phyloP scores from a whole-genome alignment of 208 protist species.

The Leishmania tarentolae region DNA sequence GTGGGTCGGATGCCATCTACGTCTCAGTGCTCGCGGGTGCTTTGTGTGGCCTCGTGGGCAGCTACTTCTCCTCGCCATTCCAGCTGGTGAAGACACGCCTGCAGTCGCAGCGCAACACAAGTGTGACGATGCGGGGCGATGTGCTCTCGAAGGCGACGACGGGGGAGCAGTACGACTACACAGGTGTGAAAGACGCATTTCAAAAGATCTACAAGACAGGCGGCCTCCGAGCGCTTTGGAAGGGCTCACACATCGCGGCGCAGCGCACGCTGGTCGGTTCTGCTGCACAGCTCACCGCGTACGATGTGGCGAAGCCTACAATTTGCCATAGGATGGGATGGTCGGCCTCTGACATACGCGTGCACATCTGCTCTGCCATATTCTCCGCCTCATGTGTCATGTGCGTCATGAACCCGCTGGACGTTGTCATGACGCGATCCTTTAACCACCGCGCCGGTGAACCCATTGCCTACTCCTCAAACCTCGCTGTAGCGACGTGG shows the following conservation, averaged over 20 bases:
- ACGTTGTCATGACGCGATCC: constrained; percentile 70
- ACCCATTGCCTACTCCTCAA: constrained; percentile 32
- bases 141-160: constrained; percentile 28
- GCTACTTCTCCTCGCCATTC: constrained; percentile 57
- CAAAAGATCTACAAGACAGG: constrained; percentile 36
- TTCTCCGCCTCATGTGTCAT: constrained; percentile 37
- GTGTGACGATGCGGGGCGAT: constrained; percentile 22
- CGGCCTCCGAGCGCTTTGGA: constrained; percentile 57
- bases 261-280: constrained; percentile 56
- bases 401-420: constrained; percentile 55
- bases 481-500: constrained; percentile 34
- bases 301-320: constrained; percentile 48
- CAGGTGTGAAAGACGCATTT: constrained; percentile 43
- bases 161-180: constrained; percentile 62
- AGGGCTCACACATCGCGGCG: constrained; percentile 36
- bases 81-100: constrained; percentile 74
- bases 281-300: constrained; percentile 49
- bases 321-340: constrained; percentile 17
- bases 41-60: constrained; percentile 51
- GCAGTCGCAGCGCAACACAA: constrained; percentile 54
- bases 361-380: constrained; percentile 50
- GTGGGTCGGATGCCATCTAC: constrained; percentile 20
- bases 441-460: constrained; percentile 44
- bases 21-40: constrained; percentile 19
- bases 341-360: constrained; percentile 36